Evolutionary conservation across 2,329 filamentous ascomycete genomes (phyloP).

Genomic region (Xylariaceae sp.): DNA sequence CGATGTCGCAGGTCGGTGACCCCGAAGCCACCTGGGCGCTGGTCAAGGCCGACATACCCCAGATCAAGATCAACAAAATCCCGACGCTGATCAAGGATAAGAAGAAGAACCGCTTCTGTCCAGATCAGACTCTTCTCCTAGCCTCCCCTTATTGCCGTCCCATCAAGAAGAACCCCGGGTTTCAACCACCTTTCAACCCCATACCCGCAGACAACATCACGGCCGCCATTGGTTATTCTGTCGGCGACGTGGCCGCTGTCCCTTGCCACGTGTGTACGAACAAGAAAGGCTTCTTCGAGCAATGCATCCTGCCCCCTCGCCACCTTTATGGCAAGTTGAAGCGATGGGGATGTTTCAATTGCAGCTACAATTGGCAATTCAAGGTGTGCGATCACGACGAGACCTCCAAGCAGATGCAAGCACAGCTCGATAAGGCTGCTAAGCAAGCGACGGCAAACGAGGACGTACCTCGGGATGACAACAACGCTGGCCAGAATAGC

Average conservation of each 20-base stretch:
- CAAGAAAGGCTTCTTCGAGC: conserved; percentile 1
- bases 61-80: neutral
- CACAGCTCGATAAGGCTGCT: neutral
- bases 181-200: neutral
- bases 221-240: conserved; percentile 2
- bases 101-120: neutral
- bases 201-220: neutral
- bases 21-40: no score
- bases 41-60: no score
- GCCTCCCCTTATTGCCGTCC: neutral
- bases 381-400: neutral
- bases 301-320: conserved; percentile 1
- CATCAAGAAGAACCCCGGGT: neutral
- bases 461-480: no score
- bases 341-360: conserved; percentile 2
- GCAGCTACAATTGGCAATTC: conserved; percentile 3
- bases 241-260: neutral
- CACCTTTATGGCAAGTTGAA: neutral
- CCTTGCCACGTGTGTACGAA: conserved; percentile 2
- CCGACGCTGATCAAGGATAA: neutral
- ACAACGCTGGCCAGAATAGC: no score
- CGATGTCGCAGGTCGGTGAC: no score
- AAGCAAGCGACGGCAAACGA: no score
- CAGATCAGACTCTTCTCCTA: neutral
- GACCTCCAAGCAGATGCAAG: no score